Evolutionary conservation across 257 asterid genomes (phyloP), one percentile per base, ranked within the genome.

Genomic region (Plantago ovata): DNA sequence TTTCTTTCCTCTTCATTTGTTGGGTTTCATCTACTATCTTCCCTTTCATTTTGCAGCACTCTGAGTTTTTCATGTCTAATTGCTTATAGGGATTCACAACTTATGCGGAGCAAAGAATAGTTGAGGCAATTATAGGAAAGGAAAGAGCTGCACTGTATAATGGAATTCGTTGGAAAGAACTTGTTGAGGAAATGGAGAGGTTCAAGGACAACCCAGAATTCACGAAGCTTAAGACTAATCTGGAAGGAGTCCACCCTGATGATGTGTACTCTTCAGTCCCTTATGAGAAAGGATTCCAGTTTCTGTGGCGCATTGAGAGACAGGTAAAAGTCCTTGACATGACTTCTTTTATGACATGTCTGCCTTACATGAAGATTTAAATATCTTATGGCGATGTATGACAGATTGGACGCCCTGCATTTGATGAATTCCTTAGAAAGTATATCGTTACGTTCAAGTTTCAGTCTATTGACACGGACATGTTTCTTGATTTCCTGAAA

Each of bases 211-310:
- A 75, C 72, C 61, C 81, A 78, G 98, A 84, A 72, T 85, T 92
- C 72, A 88, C 95, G n/a, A 92, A 88, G 70, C 78, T 92, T 41
- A 85, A 70, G 75, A 92, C 94, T 21, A 82, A 84, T 68, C 97
- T 84, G 76, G 71, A 80, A 79, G 98, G 98, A 20, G 79, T 92
- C 23, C 89, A 92, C 56, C 98, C 95, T 2, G 98, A 86, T 76
- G 86, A 88, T 33, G 82, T 88, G 23, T 84, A 88, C 58, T 92
- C 97, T 56, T 24, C 65, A 1, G 83, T 92, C 56, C 95, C 98
- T 8, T 92, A 92, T 33, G 95, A 92, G 81, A 92, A 92, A 76
- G 98, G 98, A 21, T 92, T 86, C 83, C 97, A 92, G 78, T 92
- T 92, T 58, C 58, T 92, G 61, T 84, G 89, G 88, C 86, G 95